A percentile compares a stretch with the other conserved stretches of the same genome.
phyloP scores from a whole-genome alignment of 2,329 filamentous ascomycete species.

The Aspergillus proliferans region DNA sequence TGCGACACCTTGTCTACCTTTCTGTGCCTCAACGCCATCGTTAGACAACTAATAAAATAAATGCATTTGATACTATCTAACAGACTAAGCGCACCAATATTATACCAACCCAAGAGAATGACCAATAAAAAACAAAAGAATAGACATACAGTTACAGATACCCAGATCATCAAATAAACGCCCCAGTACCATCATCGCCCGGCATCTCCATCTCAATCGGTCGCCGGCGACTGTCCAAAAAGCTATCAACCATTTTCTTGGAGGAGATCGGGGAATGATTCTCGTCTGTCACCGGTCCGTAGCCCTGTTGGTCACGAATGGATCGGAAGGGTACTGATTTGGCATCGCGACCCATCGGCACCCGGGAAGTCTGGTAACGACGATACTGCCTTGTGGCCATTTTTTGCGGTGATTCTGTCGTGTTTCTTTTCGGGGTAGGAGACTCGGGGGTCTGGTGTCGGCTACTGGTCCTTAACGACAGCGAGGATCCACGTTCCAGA shows the following conservation, averaged over 20 bases:
- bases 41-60: no score
- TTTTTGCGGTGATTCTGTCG: slow-evolving; percentile 11
- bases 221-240: slow-evolving; percentile 28
- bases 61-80: not conserved
- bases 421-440: slow-evolving; percentile 22
- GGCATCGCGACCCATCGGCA: slow-evolving; percentile 15
- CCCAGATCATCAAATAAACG: slow-evolving; percentile 20
- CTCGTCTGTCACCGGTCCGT: slow-evolving; percentile 21
- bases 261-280: slow-evolving; percentile 28
- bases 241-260: slow-evolving; percentile 34
- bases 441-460: slow-evolving; percentile 20
- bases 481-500: not conserved
- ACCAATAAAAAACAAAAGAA: not conserved
- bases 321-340: slow-evolving; percentile 22
- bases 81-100: not conserved
- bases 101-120: not conserved
- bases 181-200: slow-evolving; percentile 12
- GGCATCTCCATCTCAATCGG: slow-evolving; percentile 13
- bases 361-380: slow-evolving; percentile 15
- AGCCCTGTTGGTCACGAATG: slow-evolving; percentile 17
- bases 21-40: no score
- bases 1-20: no score
- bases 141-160: not conserved
- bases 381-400: slow-evolving; percentile 17
- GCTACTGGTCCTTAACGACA: slow-evolving; percentile 17